phyloP scores from a whole-genome alignment of 768 basidiomycete genomes.

The Naganishia vaughanmartiniae region DNA sequence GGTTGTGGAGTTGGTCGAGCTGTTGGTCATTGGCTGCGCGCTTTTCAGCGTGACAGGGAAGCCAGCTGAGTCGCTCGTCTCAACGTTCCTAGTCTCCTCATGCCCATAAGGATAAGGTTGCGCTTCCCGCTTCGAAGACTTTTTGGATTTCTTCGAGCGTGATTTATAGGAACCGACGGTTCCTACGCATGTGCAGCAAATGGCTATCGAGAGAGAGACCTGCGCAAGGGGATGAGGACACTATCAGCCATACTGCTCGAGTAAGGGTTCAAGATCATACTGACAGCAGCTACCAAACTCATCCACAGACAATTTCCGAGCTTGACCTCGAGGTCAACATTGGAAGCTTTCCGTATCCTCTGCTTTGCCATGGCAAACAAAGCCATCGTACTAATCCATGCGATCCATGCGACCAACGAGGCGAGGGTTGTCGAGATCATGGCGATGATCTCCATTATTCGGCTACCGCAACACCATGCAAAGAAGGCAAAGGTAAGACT shows the following conservation, averaged over 20 bases:
- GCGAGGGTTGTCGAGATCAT: conserved; percentile 11
- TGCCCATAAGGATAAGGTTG: background rate
- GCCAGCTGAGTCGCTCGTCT: background rate
- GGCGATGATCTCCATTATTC: conserved; percentile 40
- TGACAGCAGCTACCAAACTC: conserved; percentile 23
- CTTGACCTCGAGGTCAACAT: background rate
- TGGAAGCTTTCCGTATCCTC: background rate
- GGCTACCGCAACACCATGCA: conserved; percentile 41
- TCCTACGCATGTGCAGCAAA: conserved; percentile 21
- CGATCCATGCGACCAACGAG: conserved; percentile 20
- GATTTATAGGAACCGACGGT: conserved; percentile 18
- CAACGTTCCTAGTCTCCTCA: background rate
- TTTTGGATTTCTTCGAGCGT: background rate
- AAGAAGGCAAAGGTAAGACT: conserved; percentile 41
- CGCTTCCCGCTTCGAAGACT: background rate
- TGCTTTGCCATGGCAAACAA: conserved; percentile 20
- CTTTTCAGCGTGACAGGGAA: background rate
- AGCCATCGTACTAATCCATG: conserved; percentile 5
- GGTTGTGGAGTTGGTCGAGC: background rate
- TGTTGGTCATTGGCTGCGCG: background rate
- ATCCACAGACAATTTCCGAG: conserved; percentile 28
- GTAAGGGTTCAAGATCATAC: background rate
- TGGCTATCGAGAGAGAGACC: conserved; percentile 10
- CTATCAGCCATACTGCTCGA: background rate
- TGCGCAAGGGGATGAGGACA: background rate